Evolutionary conservation across 78 protist genomes (phyloP).

Genomic region (Dictyostelium citrinum): DNA sequence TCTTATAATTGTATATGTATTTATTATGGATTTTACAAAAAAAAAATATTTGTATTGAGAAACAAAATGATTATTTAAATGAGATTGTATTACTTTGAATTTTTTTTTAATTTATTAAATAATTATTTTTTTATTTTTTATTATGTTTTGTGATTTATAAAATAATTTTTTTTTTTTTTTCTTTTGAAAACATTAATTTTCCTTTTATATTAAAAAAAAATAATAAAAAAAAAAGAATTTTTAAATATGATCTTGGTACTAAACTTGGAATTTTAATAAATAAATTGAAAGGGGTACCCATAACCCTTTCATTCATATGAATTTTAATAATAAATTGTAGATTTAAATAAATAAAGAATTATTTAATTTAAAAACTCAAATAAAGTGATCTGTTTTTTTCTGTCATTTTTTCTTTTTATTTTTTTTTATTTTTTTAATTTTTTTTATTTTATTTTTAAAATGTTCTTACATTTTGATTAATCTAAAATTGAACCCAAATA

Average conservation of each 20-base stretch:
- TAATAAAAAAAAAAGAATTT: neutral
- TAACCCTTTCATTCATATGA: neutral
- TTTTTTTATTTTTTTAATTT: neutral
- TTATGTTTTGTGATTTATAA: neutral
- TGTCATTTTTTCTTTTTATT: too few relatives aligned
- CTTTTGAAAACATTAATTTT: neutral
- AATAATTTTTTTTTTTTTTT: neutral
- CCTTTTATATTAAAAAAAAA: neutral
- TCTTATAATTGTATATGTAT: neutral
- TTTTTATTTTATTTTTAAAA: too few relatives aligned
- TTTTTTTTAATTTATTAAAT: neutral
- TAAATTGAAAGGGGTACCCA: neutral
- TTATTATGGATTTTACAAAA: neutral
- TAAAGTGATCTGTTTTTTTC: neutral
- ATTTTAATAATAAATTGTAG: neutral
- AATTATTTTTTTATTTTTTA: neutral
- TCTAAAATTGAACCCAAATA: neutral
- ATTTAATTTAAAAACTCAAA: neutral
- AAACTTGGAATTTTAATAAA: neutral
- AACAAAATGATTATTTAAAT: neutral
- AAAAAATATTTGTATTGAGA: too few relatives aligned
- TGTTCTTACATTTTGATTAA: neutral
- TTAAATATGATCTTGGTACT: neutral
- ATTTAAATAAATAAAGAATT: neutral
- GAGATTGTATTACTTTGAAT: neutral